Conservation (phyloP, 208 protist genomes). For the Acanthamoeba polyphaga region DNA sequence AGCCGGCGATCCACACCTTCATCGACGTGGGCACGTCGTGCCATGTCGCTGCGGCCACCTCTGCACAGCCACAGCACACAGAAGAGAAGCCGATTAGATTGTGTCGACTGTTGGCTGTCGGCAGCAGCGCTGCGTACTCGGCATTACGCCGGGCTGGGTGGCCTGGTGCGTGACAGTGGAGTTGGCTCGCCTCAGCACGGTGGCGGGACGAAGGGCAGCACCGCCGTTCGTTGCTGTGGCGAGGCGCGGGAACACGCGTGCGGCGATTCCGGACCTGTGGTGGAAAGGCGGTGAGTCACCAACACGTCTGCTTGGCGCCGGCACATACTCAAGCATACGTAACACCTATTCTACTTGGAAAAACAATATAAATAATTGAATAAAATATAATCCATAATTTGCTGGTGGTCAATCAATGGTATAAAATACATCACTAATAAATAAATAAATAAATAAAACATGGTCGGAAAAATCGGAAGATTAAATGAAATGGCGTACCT, state of each 20-base stretch:
- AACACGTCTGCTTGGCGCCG: too few species aligned
- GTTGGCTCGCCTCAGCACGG: not conserved
- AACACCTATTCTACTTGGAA: too few species aligned
- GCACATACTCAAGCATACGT: too few species aligned
- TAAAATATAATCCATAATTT: too few species aligned
- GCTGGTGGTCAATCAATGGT: too few species aligned
- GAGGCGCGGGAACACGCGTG: not conserved
- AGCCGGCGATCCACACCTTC: constrained; percentile 93
- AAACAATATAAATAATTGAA: too few species aligned
- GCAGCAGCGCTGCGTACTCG: not conserved
- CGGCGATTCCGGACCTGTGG: not conserved
- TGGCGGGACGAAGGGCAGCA: not conserved
- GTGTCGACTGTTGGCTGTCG: not conserved
- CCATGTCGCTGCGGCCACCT: not conserved
- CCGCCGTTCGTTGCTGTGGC: not conserved
- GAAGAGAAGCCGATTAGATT: not conserved
- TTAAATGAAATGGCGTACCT: too few species aligned
- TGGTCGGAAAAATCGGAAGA: too few species aligned
- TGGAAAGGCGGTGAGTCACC: too few species aligned
- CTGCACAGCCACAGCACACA: not conserved
- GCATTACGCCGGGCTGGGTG: not conserved
- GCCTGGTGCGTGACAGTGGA: constrained; percentile 15
- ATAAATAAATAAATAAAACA: too few species aligned
- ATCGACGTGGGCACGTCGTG: constrained; percentile 89
- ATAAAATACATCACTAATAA: too few species aligned